Evolutionary conservation across 805 yeast genomes (phyloP).

Genomic region (Ogataea polymorpha): DNA sequence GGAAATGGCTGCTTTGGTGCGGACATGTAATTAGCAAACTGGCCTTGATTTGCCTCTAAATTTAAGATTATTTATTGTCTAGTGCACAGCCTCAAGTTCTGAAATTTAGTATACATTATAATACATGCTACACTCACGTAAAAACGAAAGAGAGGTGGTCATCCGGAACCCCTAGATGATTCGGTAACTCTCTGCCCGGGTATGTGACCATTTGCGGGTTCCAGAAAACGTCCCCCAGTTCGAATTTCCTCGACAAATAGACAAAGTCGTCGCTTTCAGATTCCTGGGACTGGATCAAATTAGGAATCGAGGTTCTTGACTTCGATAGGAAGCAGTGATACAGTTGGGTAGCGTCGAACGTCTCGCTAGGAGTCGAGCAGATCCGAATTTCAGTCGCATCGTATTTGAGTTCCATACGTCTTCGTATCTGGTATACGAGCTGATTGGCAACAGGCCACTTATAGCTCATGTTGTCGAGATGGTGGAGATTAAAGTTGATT

Average conservation of each 20-base stretch:
- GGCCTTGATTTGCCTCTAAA: slow-evolving; percentile 3
- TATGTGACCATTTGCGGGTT: slow-evolving; percentile 3
- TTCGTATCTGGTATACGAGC: slow-evolving; percentile 3
- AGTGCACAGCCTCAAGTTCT: slow-evolving; percentile 7
- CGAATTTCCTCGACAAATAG: slow-evolving; percentile 2
- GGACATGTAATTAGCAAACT: background rate
- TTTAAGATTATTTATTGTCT: background rate
- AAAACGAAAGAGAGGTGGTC: background rate
- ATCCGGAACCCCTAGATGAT: background rate
- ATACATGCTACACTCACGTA: background rate
- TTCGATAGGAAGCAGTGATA: background rate
- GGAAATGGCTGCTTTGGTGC: slow-evolving; percentile 17
- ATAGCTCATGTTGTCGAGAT: slow-evolving; percentile 4
- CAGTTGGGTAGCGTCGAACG: background rate
- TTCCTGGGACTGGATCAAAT: slow-evolving; percentile 7
- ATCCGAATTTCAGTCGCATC: background rate
- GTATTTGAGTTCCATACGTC: slow-evolving; percentile 4
- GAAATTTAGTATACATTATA: background rate
- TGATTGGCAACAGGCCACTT: slow-evolving; percentile 16
- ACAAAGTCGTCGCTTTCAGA: slow-evolving; percentile 8
- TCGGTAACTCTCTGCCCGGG: background rate
- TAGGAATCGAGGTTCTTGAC: slow-evolving; percentile 14
- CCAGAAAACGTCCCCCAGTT: slow-evolving; percentile 7
- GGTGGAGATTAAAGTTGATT: slow-evolving; percentile 1
- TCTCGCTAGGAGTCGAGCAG: slow-evolving; percentile 1